Evolutionary conservation across 257 asterid genomes (phyloP).

Genomic region (Perilla frutescens): DNA sequence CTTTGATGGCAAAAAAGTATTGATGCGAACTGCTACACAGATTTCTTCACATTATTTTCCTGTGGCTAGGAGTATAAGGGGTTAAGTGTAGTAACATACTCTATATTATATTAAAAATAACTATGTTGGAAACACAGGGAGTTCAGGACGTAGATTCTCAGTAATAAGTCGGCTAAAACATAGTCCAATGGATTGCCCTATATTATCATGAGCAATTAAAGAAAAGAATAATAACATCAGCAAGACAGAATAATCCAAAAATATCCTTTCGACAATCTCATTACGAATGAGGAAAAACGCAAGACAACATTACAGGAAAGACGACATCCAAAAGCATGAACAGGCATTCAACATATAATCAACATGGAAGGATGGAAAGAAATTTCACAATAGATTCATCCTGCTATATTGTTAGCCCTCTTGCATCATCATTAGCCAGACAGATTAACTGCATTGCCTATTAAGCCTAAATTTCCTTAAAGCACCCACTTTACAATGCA

Average conservation of each 20-base stretch:
- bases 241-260: neutral
- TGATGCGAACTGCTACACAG: neutral
- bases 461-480: neutral
- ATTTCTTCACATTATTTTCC: neutral
- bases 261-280: neutral
- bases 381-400: too few relatives aligned
- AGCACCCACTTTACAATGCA: neutral
- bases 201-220: too few relatives aligned
- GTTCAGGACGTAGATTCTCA: neutral
- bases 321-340: conserved; percentile 1
- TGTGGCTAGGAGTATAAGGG: neutral
- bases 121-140: neutral
- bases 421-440: too few relatives aligned
- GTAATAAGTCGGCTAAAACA: too few relatives aligned
- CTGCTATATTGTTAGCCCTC: too few relatives aligned
- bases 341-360: too few relatives aligned
- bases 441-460: neutral
- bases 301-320: neutral
- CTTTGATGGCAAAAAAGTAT: conserved; percentile 1
- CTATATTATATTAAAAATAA: neutral
- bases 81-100: neutral
- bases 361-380: too few relatives aligned
- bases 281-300: too few relatives aligned
- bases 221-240: too few relatives aligned
- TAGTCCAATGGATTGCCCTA: too few relatives aligned